These are phyloP conservation scores for Botrytis sinoallii DNA, from an alignment of 2,329 filamentous ascomycete species.

Conservation along the genomic window DNA sequence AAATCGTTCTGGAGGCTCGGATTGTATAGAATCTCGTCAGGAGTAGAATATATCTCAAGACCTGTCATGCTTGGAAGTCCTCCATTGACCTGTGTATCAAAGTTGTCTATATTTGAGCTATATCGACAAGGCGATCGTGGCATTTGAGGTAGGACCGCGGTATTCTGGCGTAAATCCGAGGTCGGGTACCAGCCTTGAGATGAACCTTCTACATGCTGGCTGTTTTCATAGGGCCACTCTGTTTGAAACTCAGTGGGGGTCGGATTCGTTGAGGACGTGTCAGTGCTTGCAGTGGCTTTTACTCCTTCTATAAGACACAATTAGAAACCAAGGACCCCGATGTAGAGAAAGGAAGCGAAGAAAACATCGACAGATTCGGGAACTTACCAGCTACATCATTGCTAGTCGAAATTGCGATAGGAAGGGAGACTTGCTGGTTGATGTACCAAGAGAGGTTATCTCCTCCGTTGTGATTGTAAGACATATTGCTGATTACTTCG, in stretches of 20 bases:
- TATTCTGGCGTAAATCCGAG: background rate
- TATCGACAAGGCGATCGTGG: background rate
- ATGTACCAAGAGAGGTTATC: background rate
- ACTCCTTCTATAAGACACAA: background rate
- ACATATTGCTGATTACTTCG: background rate
- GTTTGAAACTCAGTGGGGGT: background rate
- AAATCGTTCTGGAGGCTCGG: background rate
- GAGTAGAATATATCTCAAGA: background rate
- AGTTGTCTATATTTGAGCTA: background rate
- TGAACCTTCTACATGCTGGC: background rate
- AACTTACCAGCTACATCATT: background rate
- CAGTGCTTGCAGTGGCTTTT: background rate
- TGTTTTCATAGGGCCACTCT: background rate
- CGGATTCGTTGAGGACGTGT: background rate
- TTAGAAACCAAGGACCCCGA: background rate
- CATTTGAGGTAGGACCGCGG: background rate
- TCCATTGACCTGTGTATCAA: background rate
- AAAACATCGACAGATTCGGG: background rate
- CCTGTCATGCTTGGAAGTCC: background rate
- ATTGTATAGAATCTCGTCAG: background rate
- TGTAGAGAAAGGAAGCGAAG: background rate
- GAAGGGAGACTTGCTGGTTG: background rate
- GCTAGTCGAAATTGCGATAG: background rate
- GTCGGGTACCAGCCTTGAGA: background rate
- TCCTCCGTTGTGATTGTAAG: background rate